Evolutionary conservation across 805 yeast genomes (phyloP), one percentile per base, ranked within the genome.

Genomic region (Brettanomyces sp.): DNA sequence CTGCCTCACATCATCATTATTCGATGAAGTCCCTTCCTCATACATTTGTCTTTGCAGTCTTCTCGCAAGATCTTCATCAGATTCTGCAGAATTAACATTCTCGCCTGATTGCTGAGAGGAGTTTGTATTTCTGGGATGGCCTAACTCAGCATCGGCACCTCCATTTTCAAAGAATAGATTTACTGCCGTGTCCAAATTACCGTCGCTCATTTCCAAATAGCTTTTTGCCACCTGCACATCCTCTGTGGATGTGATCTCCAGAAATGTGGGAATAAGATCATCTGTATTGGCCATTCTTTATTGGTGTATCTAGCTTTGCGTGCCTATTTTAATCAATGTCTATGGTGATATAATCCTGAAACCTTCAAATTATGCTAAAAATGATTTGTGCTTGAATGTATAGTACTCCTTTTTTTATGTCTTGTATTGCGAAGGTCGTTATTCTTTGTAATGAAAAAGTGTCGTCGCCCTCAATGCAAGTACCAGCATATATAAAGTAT

Each of bases 151-250:
- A 13, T 41, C 62, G 46, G 70, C 64, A 6, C 65, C 51, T 25
- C 81, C 81, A 52, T 74, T 75, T 53, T 93, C 98, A 65, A 85
- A 82, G 63, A 68, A 93, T 39, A 93, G 68, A 12, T 88, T 79
- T 6, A 93, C 85, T 0, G 99, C 98, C 21, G 79, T 76, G 47
- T 90, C 95, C 33, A 91, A 60, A 59, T 87, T 78, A 41, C 79
- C 79, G 43, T 82, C 89, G 4, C 91, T 74, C 67, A 91, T 80
- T 24, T 82, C 89, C 21, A 93, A 62, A 58, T 82, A 93, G 53
- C 82, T 87, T 45, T 72, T 67, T 1, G 98, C 98, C 11, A 76
- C 66, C 4, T 71, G 72, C 1, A 76, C 72, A 58, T 85, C 91
- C 2, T 78, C 72, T 2, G 79, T 77, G 22, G 87, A 85, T 0